Conservation (phyloP, 805 yeast genomes). For the Candida namnaoensis region DNA sequence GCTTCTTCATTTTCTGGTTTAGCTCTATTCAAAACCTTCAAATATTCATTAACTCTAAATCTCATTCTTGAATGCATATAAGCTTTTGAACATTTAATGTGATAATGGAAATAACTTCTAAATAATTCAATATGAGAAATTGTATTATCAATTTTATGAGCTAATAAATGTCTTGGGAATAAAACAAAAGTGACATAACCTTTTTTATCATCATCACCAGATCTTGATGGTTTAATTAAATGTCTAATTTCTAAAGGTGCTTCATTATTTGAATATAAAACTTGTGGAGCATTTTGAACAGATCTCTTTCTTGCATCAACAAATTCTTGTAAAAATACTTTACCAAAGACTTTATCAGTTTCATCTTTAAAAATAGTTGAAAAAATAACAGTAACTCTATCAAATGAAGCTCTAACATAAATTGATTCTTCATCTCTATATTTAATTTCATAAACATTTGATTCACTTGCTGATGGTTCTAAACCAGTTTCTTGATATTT, state of each 20-base stretch:
- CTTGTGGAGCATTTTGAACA: conserved; percentile 98
- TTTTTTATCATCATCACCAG: conserved; percentile 31
- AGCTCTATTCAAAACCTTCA: conserved; percentile 93
- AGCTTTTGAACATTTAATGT: conserved; percentile 96
- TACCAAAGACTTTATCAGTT: conserved; percentile 87
- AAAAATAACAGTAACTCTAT: conserved; percentile 93
- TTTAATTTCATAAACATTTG: conserved; percentile 35
- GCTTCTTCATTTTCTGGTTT: conserved; percentile 85
- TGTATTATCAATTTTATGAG: conserved; percentile 71
- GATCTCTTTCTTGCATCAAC: conserved; percentile 94
- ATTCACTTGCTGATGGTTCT: conserved; percentile 15
- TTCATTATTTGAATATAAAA: conserved; percentile 77
- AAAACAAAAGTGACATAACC: conserved; percentile 64
- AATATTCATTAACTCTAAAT: conserved; percentile 85
- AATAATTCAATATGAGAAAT: conserved; percentile 87
- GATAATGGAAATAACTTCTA: conserved; percentile 97
- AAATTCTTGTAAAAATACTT: conserved; percentile 85
- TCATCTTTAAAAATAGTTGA: conserved; percentile 94
- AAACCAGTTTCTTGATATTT: conserved; percentile 19
- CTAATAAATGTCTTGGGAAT: conserved; percentile 69
- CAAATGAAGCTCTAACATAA: conserved; percentile 85
- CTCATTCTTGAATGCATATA: conserved; percentile 98
- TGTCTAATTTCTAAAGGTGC: conserved; percentile 83
- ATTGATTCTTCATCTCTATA: conserved; percentile 93
- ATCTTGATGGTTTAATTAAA: conserved; percentile 21